Conservation (phyloP, 139 green algal species). For the Penium margaritaceum region DNA sequence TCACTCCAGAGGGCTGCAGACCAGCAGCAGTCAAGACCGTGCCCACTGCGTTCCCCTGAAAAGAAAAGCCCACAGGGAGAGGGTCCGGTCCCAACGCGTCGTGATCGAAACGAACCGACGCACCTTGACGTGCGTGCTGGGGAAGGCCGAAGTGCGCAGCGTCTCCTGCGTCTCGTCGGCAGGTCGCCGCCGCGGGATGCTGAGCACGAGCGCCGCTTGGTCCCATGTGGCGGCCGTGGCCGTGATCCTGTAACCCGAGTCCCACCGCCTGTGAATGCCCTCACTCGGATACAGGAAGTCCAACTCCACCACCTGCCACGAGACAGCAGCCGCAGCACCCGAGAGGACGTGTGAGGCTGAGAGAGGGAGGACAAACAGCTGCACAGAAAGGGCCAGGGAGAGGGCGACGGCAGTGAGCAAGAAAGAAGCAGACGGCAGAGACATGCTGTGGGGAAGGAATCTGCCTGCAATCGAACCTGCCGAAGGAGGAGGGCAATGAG, state of each 20-base stretch:
- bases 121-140: slow-evolving; percentile 85
- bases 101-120: no score
- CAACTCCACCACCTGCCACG: slow-evolving; percentile 82
- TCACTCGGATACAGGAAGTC: slow-evolving; percentile 98
- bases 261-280: slow-evolving; percentile 92
- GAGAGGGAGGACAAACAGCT: no score
- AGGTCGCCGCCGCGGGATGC: slow-evolving; percentile 69
- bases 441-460: not conserved
- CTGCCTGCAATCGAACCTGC: no score
- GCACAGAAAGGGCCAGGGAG: no score
- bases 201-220: slow-evolving; percentile 76
- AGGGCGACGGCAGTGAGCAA: not conserved
- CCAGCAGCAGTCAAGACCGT: not conserved
- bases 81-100: no score
- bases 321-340: not conserved
- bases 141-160: slow-evolving; percentile 86
- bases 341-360: no score
- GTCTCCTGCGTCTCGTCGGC: slow-evolving; percentile 95
- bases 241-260: slow-evolving; percentile 91
- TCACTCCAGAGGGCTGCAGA: not conserved
- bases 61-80: not conserved
- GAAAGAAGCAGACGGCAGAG: not conserved
- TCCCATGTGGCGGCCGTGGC: slow-evolving; percentile 87
- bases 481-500: no score
- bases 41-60: not conserved